Evolutionary conservation across 257 asterid species (phyloP), one percentile per base, ranked within the genome.

Genomic region (Prunella vulgaris): DNA sequence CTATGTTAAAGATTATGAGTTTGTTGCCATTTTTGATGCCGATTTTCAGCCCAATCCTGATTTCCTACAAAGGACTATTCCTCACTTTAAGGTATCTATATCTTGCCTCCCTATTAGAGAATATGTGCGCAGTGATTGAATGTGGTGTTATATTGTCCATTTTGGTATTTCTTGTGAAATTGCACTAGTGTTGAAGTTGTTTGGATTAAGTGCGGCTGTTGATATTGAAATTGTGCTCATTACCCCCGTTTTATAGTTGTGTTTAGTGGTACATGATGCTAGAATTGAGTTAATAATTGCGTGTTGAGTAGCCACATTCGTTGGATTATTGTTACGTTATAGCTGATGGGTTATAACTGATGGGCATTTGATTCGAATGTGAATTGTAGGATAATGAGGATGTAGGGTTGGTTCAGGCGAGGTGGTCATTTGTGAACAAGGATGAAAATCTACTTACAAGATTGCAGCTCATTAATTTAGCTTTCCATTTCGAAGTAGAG

Each of bases 401-500:
- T 22, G 72, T 93, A 49, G 98, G 96, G 37, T 76, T 93, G 89
- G 98, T 93, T 64, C 98, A 93, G 38, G 97, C 98, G 13, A 83
- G 98, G 48, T 93, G 98, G 98, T 90, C 98, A 12, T 93, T 93
- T 57, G 98, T 93, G 64, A 93, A 93, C 86, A 90, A 86, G 75
- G 98, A 90, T 49, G 98, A 93, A 75, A 93, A 93, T 62, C 84
- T 93, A 24, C 83, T 93, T 40, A 93, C 98, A 1, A 81, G 96
- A 74, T 64, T 93, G 84, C 98, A 93, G 83, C 85, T 82, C 71
- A 78, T 93, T 38, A 93, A 93, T 77, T 81, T 93, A 48, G 97
- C 97, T n/a, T 93, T 93, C 61, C 98, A 93, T 78, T 93, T 93
- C 60, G 98, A 93, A 80, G 97, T 93, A 8, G 98, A 93, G 85